phyloP scores from a whole-genome alignment of 805 yeast genomes.

The Tetrapisispora namnaoensis region DNA sequence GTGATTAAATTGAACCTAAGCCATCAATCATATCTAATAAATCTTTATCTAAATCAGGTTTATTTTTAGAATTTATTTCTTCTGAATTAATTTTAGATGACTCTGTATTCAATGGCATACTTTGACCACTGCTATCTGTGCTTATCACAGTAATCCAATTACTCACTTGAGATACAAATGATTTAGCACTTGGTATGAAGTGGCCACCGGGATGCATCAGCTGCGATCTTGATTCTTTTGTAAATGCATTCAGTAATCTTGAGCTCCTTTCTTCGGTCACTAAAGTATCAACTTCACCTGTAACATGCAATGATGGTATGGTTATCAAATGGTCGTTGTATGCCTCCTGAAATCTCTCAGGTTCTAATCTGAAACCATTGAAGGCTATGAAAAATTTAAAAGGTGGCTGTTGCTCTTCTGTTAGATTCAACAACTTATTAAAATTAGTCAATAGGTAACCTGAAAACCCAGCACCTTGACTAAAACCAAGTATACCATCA shows the following conservation, averaged over 20 bases:
- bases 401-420: constrained; percentile 33
- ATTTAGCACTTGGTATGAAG: constrained; percentile 81
- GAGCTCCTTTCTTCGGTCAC: constrained; percentile 63
- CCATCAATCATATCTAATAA: constrained; percentile 32
- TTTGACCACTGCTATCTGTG: neutral
- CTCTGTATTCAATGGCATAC: neutral
- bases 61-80: neutral
- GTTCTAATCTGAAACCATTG: constrained; percentile 45
- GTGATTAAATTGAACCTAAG: constrained; percentile 25
- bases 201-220: constrained; percentile 93
- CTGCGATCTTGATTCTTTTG: constrained; percentile 33
- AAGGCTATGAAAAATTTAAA: constrained; percentile 66
- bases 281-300: constrained; percentile 83
- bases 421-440: constrained; percentile 33
- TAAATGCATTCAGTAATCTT: constrained; percentile 44
- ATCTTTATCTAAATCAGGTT: constrained; percentile 27
- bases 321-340: constrained; percentile 15
- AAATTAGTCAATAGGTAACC: constrained; percentile 50
- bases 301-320: constrained; percentile 52
- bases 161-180: constrained; percentile 26
- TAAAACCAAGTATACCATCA: constrained; percentile 79
- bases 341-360: constrained; percentile 13
- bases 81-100: neutral
- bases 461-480: constrained; percentile 86
- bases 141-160: constrained; percentile 24